Conservation (phyloP, 352 stramenopile genomes). For the Discostella stelligera region DNA sequence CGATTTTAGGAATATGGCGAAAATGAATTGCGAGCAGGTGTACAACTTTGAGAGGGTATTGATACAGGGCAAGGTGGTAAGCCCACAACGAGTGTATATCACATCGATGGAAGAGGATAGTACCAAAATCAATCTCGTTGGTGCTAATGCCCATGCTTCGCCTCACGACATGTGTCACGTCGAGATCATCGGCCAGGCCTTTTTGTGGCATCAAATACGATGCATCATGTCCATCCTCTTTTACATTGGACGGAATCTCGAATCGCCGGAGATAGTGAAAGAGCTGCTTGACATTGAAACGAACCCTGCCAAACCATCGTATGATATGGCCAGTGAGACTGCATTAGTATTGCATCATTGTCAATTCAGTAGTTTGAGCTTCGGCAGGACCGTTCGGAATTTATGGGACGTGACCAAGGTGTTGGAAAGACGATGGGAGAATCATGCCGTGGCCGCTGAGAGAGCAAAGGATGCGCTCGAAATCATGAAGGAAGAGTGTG, state of each 20-base stretch:
- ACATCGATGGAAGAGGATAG: constrained; percentile 4
- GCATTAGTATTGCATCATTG: constrained; percentile 97
- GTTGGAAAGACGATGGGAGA: constrained; percentile 87
- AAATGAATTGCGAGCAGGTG: constrained; percentile 95
- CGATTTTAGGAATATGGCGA: constrained; percentile 99
- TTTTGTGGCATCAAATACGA: constrained; percentile 99
- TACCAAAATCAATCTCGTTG: not conserved
- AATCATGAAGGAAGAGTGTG: constrained; percentile 43
- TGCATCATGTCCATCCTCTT: constrained; percentile 97
- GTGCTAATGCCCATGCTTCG: not conserved
- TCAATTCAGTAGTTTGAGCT: constrained; percentile 86
- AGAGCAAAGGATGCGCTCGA: constrained; percentile 75
- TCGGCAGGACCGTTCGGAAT: constrained; percentile 64
- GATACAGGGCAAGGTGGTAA: constrained; percentile 76
- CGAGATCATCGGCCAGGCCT: constrained; percentile 89
- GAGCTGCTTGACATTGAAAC: constrained; percentile 92
- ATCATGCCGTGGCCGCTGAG: constrained; percentile 83
- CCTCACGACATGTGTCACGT: constrained; percentile 67
- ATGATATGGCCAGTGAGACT: constrained; percentile 92
- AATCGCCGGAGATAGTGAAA: constrained; percentile 88
- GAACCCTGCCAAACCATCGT: constrained; percentile 85
- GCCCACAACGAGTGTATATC: constrained; percentile 23
- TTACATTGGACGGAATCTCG: constrained; percentile 89
- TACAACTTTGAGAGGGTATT: constrained; percentile 93
- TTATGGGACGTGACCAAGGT: constrained; percentile 78